phyloP scores from a whole-genome alignment of 1,284 basidiomycete genomes.

The Volvariella surrecta region DNA sequence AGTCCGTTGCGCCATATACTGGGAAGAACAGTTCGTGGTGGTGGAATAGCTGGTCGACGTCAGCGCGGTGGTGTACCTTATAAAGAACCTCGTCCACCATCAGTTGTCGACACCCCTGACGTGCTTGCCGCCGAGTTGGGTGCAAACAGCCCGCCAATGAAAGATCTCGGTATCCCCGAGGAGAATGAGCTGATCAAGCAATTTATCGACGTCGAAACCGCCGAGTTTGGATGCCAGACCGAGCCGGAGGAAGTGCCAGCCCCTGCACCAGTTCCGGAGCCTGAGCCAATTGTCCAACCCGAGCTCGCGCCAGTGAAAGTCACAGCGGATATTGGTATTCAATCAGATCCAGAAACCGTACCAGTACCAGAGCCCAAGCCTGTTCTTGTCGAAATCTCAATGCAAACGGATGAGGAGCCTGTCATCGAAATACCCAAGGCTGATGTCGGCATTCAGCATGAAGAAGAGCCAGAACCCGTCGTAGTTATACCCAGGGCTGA shows the following conservation, averaged over 20 bases:
- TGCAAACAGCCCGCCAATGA: conserved; percentile 29
- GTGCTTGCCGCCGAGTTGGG: conserved; percentile 59
- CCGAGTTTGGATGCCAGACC: conserved; percentile 59
- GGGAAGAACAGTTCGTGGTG: conserved; percentile 37
- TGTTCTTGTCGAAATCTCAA: conserved; percentile 30
- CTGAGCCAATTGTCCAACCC: conserved; percentile 7
- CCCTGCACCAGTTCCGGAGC: conserved; percentile 9
- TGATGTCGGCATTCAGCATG: conserved; percentile 36
- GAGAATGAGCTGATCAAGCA: conserved; percentile 27
- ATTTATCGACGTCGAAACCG: conserved; percentile 37
- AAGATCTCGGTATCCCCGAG: conserved; percentile 30
- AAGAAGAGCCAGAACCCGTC: conserved; percentile 9
- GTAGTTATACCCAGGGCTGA: conserved; percentile 23
- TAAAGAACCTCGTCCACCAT: conserved; percentile 57
- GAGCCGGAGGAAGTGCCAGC: conserved; percentile 22
- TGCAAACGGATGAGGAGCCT: conserved; percentile 41
- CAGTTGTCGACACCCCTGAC: conserved; percentile 60
- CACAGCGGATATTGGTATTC: conserved; percentile 22
- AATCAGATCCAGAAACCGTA: conserved; percentile 36
- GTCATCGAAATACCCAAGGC: conserved; percentile 17
- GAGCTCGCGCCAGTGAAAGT: conserved; percentile 19
- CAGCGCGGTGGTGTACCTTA: conserved; percentile 54
- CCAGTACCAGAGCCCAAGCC: conserved; percentile 19
- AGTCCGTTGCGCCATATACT: conserved; percentile 52
- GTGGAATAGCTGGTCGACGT: conserved; percentile 39